These are phyloP conservation scores for Piper betle DNA, from an alignment of 164 flowering plant species.

Conservation along the genomic window DNA sequence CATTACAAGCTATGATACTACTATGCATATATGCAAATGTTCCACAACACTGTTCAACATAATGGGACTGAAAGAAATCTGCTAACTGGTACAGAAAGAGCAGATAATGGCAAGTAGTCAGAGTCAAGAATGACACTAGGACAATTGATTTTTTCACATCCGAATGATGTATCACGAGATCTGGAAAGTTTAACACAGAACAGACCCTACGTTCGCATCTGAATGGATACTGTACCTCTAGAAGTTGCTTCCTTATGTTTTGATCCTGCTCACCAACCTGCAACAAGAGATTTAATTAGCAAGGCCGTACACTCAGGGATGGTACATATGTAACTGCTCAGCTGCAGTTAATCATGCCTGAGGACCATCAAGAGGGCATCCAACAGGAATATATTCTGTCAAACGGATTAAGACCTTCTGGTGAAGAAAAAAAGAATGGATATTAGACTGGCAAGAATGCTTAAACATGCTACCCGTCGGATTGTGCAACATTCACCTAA, in stretches of 20 bases:
- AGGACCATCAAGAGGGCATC: constrained; percentile 74
- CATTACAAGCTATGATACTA: too few relatives aligned
- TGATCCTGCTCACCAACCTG: too few relatives aligned
- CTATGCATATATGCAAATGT: too few relatives aligned
- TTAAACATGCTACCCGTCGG: constrained; percentile 68
- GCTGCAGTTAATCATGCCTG: constrained; percentile 33
- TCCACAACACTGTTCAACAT: too few relatives aligned
- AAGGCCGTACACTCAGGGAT: too few relatives aligned
- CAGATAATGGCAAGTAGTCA: constrained; percentile 10
- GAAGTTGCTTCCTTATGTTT: too few relatives aligned
- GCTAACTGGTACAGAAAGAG: constrained; percentile 30
- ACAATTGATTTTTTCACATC: constrained; percentile 50
- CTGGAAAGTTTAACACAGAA: too few relatives aligned
- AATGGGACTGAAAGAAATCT: background rate
- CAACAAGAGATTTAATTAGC: too few relatives aligned
- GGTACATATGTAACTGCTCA: background rate
- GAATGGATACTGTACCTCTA: too few relatives aligned
- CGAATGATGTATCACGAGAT: constrained; percentile 56
- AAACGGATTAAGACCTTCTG: constrained; percentile 60
- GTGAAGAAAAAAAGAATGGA: constrained; percentile 74
- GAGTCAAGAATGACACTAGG: constrained; percentile 44
- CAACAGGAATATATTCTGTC: constrained; percentile 44
- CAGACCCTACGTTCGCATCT: too few relatives aligned
- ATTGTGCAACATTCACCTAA: constrained; percentile 76
- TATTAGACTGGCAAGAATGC: constrained; percentile 79